Conservation (phyloP, 768 basidiomycete genomes). For the Pleurotus salmoneostramineus region DNA sequence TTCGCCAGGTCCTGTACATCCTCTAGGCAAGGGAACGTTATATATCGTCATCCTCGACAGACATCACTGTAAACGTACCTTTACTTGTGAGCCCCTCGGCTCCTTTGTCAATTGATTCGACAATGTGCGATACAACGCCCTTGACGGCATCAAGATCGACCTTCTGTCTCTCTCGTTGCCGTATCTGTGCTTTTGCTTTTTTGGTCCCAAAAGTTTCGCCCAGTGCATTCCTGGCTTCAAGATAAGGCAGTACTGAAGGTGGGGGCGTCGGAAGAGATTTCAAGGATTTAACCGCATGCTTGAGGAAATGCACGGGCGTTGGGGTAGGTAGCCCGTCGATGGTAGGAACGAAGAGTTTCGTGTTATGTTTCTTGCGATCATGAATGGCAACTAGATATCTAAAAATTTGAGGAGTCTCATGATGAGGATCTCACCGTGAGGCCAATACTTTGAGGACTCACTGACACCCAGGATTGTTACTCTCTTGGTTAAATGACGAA, state of each 20-base stretch:
- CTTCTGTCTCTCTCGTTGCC: slow-evolving; percentile 82
- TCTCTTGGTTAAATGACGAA: slow-evolving; percentile 52
- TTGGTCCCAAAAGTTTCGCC: slow-evolving; percentile 94
- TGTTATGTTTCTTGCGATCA: slow-evolving; percentile 69
- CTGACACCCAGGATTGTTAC: slow-evolving; percentile 60
- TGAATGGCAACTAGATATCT: slow-evolving; percentile 86
- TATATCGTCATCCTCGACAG: not conserved
- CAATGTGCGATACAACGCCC: slow-evolving; percentile 74
- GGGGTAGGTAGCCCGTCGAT: slow-evolving; percentile 38
- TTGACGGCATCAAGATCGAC: slow-evolving; percentile 89
- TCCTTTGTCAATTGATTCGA: slow-evolving; percentile 76
- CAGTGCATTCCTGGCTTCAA: slow-evolving; percentile 68
- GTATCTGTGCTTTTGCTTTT: slow-evolving; percentile 85
- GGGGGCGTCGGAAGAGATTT: slow-evolving; percentile 56
- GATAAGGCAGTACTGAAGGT: slow-evolving; percentile 47
- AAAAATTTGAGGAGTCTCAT: not conserved
- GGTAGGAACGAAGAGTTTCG: slow-evolving; percentile 46
- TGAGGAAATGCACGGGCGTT: slow-evolving; percentile 62
- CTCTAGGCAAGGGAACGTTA: slow-evolving; percentile 33
- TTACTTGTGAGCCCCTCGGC: slow-evolving; percentile 64
- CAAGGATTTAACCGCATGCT: slow-evolving; percentile 79
- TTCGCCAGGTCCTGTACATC: slow-evolving; percentile 64
- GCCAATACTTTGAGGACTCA: slow-evolving; percentile 30
- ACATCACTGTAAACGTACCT: slow-evolving; percentile 39
- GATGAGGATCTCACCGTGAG: not conserved